These are phyloP conservation scores for Crassisporium funariophilum DNA, from an alignment of 768 basidiomycete species.

Conservation along the genomic window DNA sequence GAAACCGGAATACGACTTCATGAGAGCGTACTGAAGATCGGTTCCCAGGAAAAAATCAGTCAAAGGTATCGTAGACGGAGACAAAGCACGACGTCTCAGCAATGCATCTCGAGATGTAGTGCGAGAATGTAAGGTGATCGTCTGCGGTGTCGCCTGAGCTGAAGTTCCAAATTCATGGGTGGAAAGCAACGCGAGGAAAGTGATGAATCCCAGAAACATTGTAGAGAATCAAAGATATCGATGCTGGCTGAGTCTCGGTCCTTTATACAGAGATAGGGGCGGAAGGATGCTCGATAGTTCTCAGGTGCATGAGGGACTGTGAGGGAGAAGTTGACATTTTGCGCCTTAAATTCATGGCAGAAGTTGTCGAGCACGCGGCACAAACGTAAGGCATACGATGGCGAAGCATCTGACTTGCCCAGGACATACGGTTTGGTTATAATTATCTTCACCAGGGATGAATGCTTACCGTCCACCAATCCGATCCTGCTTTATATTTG, in stretches of 20 bases:
- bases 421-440: too few species aligned
- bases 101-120: constrained; percentile 18
- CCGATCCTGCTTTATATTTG: too few species aligned
- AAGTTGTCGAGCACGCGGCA: constrained; percentile 14
- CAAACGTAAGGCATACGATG: too few species aligned
- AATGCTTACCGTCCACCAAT: too few species aligned
- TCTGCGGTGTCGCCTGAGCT: constrained; percentile 27
- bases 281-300: too few species aligned
- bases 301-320: constrained; percentile 1
- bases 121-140: constrained; percentile 33
- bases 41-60: constrained; percentile 58
- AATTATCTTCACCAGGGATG: constrained; percentile 8
- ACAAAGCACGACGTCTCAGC: constrained; percentile 36
- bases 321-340: neutral
- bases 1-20: constrained; percentile 1
- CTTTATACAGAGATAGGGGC: too few species aligned
- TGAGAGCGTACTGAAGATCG: constrained; percentile 50
- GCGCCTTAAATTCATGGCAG: constrained; percentile 3
- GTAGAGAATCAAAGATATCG: neutral
- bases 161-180: constrained; percentile 4
- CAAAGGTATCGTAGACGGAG: constrained; percentile 45
- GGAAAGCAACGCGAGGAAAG: constrained; percentile 10
- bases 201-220: constrained; percentile 7
- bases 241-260: too few species aligned
- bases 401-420: too few species aligned